Evolutionary conservation across 371 early-diverging fungal species (phyloP), one percentile per base, ranked within the genome.

Genomic region (Dichotomocladium elegans): DNA sequence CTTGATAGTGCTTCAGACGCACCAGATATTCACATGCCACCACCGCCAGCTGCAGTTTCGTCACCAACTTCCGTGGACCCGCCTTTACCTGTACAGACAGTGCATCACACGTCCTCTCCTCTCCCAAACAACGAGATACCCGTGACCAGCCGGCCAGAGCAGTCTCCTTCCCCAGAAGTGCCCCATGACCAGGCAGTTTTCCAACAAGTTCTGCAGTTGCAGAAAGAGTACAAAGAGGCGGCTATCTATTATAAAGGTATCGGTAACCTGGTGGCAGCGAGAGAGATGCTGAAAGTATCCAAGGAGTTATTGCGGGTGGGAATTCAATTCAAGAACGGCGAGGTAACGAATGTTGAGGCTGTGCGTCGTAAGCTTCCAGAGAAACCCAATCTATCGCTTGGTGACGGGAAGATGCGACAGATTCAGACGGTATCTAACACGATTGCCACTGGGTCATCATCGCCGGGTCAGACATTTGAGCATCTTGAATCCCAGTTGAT

Each of bases 171-270:
- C 7, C 14, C 30, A 34, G 17, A 22, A 10, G 4, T 22, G 15
- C 7, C 49, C 3, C 5, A 29, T 22, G 15, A 21, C 8, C 12
- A 9, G 21, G 12, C 37, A 17, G 6, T 53, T 8, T 17, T 53
- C 21, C 48, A 44, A 41, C 21, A 57, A 53, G 49, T 83, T 11
- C 66, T 72, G 11, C 47, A 52, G 12, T 63, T 81, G 4, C 81
- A 79, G 52, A 62, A 71, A 40, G 77, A 87, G 53, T 86, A 86
- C 62, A 86, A 83, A 53, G 66, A 79, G 37, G 81, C 80, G 1
- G 89, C 88, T 1, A 34, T 85, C 15, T 63, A 71, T 17, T 79
- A 72, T 57, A 87, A 87, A 58, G 56, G 66, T 2, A 35, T 70
- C 0, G 74, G 77, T n/a, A 78, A 87, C 33, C 21, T 80, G 5